Base-by-base conservation (phyloP, 2,329 filamentous ascomycete genomes). In the Scytalidium sp. region DNA sequence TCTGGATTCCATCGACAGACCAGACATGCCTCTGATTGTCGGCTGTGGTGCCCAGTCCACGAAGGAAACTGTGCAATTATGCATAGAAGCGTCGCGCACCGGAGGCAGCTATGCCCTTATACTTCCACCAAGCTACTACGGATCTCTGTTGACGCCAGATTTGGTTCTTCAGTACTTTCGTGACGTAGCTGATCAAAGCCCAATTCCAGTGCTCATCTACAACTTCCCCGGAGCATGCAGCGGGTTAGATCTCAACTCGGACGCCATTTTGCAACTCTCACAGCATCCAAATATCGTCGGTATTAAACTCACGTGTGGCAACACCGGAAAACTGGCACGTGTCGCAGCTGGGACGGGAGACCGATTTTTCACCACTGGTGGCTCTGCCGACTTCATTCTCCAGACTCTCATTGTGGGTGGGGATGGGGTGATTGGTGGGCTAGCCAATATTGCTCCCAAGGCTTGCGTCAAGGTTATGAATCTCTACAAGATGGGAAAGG, bases 241-340 rank as follows among this genome's bases (percentile, higher is more conserved):
- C 10, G 89, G 89, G 48, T 85, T 94, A 63, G 89, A 94, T 69
- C 85, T 94, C 80, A 88, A 92, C 75, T 90, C 86, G 54, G 89
- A 94, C 66, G 78, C 90, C 53, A 80, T 94, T 62, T 88, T 92
- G 72, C 79, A 79, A 67, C 81, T 94, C 43, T 86, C 85, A 44
- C 72, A 82, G 65, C 88, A 93, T 70, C 81, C 84, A 58, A 93
- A 94, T 72, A 88, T 94, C 61, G 74, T 90, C 56, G 89, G 89
- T 55, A 90, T 87, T 50, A 94, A 94, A 69, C 92, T 94, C 75
- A 94, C 89, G 43, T 93, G 89, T 66, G 89, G 87, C 59, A 92
- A 88, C 56, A 78, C 76, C 19, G 78, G 78, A 46, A 81, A 80
- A 60, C 68, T 80, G 51, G 72, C 74, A 57, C 65, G 77, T 54